phyloP scores from a whole-genome alignment of 352 stramenopile genomes.

The Globisporangium rhizosaccharum region DNA sequence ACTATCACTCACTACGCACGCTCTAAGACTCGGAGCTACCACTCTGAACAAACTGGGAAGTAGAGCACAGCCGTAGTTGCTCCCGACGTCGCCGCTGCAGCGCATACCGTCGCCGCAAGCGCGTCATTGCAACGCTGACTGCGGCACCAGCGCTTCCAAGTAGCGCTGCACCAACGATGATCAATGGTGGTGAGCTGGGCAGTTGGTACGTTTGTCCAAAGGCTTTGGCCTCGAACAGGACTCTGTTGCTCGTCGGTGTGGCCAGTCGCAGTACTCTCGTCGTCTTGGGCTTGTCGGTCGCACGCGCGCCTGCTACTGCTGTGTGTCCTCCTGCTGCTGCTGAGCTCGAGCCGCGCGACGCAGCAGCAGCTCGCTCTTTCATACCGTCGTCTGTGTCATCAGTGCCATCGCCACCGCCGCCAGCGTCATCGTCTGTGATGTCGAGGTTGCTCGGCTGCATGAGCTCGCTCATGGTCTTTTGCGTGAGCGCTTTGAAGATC shows the following conservation, averaged over 20 bases:
- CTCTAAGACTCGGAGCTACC: no score
- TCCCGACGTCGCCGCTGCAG: background rate
- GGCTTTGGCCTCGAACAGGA: no score
- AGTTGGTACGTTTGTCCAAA: background rate
- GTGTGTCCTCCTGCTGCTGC: background rate
- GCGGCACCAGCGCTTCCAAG: background rate
- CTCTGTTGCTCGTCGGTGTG: background rate
- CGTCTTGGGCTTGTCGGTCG: background rate
- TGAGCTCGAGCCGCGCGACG: background rate
- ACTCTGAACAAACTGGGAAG: no score
- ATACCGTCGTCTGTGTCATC: background rate
- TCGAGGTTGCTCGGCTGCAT: conserved; percentile 32
- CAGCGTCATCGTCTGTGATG: conserved; percentile 5
- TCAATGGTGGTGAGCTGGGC: background rate
- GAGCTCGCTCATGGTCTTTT: conserved; percentile 29
- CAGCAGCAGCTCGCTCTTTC: background rate
- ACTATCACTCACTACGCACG: no score
- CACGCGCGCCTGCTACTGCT: background rate
- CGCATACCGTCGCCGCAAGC: no score
- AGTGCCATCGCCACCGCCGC: background rate
- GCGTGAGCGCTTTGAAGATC: conserved; percentile 28
- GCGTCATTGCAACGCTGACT: background rate
- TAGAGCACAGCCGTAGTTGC: background rate
- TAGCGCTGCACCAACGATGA: background rate
- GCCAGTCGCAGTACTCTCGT: background rate